Evolutionary conservation across 1,284 basidiomycete genomes (phyloP), one percentile per base, ranked within the genome.

Genomic region (Cutaneotrichosporon sp.): DNA sequence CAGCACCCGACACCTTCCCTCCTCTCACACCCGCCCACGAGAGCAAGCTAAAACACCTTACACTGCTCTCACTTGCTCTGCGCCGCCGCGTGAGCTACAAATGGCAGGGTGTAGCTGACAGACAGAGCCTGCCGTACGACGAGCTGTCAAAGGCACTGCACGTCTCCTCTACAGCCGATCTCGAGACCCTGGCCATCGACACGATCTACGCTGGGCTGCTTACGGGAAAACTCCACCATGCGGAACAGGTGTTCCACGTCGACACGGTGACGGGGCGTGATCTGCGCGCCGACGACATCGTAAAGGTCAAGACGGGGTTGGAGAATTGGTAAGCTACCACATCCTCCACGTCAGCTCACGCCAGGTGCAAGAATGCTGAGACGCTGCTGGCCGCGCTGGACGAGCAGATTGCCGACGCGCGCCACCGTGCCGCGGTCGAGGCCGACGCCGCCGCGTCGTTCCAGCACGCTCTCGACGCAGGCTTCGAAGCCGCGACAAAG

Each of bases 121-220:
- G n/a, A 35, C 30, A 70, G 69, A 62, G 63, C 12, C 55, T 70
- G 5, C 49, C 59, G 3, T 71, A 72, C 49, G 38, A 63, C 20
- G 46, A 59, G 17, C 47, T 73, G 18, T 36, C 61, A 14, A 21
- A 49, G 4, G 37, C 49, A 2, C 81, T 97, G 17, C 80, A 88
- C 43, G 80, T 91, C 69, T 78, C 81, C 2, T 84, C 81, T 1
- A 83, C 90, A 49, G 84, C 90, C 46, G 87, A 88, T 59, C 82
- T 97, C 4, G 94, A 97, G 71, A 92, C 97, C 72, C 81, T 96
- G 59, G 87, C 97, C 70, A 97, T 98, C 70, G 92, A 97, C 65
- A 85, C 86, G 9, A 90, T 97, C 69, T 97, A 97, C 72, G 83
- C 88, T 36, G 87, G 88, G 63, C 78, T 97, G 44, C 80, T 97